Conservation (phyloP, 768 basidiomycete species). For the Crucibulum laeve region DNA sequence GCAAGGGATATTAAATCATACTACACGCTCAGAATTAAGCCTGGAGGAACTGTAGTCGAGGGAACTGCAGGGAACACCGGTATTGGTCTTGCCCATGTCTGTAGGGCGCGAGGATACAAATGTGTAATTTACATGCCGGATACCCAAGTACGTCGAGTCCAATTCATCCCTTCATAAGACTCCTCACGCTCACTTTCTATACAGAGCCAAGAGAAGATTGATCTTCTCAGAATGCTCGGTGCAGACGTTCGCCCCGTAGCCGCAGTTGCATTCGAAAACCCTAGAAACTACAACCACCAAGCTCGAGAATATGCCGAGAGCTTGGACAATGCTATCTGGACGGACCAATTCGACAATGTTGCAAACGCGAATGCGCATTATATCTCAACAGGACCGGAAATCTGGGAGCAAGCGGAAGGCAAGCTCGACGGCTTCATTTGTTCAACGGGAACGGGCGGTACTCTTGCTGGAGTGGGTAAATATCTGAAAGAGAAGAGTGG, state of each 20-base stretch:
- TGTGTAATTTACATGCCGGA: conserved; percentile 99
- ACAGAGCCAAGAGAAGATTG: conserved; percentile 97
- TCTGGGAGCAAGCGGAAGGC: conserved; percentile 86
- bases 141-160: conserved; percentile 57
- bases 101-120: conserved; percentile 87
- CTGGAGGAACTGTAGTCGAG: conserved; percentile 97
- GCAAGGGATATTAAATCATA: neutral
- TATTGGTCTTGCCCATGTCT: conserved; percentile 93
- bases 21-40: conserved; percentile 52
- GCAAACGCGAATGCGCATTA: conserved; percentile 92
- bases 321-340: conserved; percentile 86
- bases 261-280: conserved; percentile 94
- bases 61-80: conserved; percentile 99
- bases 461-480: conserved; percentile 84
- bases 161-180: neutral
- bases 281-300: conserved; percentile 96
- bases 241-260: conserved; percentile 96
- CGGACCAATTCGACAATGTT: conserved; percentile 95
- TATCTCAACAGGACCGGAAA: conserved; percentile 89
- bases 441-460: conserved; percentile 94
- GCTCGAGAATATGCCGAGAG: conserved; percentile 81
- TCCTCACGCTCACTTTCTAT: conserved; percentile 1
- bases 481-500: conserved; percentile 78
- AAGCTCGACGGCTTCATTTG: conserved; percentile 89
- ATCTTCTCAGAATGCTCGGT: conserved; percentile 94